Percentiles rank a stretch among this genome's conserved stretches.
phyloP scores from a whole-genome alignment of 208 protist species.

The Crithidia sp. region DNA sequence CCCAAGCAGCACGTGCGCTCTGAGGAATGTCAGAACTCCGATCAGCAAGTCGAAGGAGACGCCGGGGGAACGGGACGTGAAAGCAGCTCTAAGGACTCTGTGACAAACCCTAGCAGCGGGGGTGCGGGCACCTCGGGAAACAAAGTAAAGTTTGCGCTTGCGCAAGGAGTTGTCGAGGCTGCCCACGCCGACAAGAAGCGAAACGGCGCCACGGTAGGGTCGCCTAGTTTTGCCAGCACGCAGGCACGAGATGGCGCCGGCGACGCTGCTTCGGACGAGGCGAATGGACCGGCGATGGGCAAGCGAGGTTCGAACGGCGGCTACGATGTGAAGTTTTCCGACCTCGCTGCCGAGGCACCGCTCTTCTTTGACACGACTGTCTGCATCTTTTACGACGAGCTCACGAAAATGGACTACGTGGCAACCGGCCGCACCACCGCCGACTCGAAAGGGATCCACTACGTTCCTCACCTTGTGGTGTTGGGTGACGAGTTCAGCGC shows the following conservation, averaged over 20 bases:
- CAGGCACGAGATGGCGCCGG: not conserved
- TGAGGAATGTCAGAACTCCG: conserved; percentile 6
- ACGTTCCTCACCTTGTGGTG: conserved; percentile 66
- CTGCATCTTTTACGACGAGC: conserved; percentile 69
- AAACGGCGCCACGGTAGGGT: not conserved
- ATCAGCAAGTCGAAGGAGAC: conserved; percentile 8
- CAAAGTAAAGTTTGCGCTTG: conserved; percentile 18
- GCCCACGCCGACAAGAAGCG: not conserved
- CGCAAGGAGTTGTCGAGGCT: not conserved
- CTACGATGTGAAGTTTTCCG: not conserved
- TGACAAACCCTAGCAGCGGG: not conserved
- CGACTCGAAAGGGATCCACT: conserved; percentile 61
- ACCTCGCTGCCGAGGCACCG: conserved; percentile 25
- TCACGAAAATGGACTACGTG: conserved; percentile 73
- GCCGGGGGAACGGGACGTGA: conserved; percentile 1
- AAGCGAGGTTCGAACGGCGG: not conserved
- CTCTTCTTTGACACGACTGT: conserved; percentile 84
- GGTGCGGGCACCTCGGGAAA: not conserved
- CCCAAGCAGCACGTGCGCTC: conserved; percentile 42
- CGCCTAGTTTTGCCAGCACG: not conserved
- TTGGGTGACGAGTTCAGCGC: conserved; percentile 41
- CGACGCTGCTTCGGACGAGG: conserved; percentile 8
- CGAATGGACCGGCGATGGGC: not conserved
- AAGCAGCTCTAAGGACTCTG: conserved; percentile 10
- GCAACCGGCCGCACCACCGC: conserved; percentile 60